These are phyloP conservation scores for Boletus sp. DNA, from an alignment of 768 basidiomycete genomes.

Conservation along the genomic window DNA sequence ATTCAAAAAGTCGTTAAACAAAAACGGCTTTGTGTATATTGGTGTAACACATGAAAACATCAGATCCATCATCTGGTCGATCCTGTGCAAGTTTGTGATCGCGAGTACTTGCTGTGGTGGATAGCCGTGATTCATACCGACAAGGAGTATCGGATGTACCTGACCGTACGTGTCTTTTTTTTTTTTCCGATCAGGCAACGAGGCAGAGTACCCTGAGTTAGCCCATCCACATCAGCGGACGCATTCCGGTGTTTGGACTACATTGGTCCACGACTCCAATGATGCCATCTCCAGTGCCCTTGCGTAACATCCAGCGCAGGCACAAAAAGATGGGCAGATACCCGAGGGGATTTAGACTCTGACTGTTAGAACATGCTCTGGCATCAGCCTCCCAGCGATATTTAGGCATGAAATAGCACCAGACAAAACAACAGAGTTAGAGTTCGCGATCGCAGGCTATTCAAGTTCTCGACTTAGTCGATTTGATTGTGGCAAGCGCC, in stretches of 20 bases:
- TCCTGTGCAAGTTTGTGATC: neutral
- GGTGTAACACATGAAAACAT: neutral
- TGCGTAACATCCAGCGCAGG: neutral
- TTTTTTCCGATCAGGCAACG: neutral
- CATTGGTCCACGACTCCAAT: neutral
- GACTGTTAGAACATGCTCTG: neutral
- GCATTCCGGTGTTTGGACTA: neutral
- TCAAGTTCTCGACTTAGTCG: neutral
- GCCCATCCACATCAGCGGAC: neutral
- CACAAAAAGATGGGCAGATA: neutral
- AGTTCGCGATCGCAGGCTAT: neutral
- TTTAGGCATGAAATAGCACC: neutral
- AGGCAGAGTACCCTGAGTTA: neutral
- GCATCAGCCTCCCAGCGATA: neutral
- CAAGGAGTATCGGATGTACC: neutral
- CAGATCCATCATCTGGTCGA: neutral
- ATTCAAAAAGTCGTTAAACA: neutral
- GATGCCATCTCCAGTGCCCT: neutral
- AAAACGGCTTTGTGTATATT: neutral
- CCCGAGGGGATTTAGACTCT: neutral
- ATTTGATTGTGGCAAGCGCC: neutral
- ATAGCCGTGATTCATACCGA: neutral
- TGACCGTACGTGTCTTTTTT: neutral
- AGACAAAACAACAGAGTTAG: neutral
- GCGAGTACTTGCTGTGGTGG: neutral